A percentile compares a stretch with the other conserved stretches of the same genome.
Conservation (phyloP, 148 eudicot species). For the Suaeda aralocaspica region DNA sequence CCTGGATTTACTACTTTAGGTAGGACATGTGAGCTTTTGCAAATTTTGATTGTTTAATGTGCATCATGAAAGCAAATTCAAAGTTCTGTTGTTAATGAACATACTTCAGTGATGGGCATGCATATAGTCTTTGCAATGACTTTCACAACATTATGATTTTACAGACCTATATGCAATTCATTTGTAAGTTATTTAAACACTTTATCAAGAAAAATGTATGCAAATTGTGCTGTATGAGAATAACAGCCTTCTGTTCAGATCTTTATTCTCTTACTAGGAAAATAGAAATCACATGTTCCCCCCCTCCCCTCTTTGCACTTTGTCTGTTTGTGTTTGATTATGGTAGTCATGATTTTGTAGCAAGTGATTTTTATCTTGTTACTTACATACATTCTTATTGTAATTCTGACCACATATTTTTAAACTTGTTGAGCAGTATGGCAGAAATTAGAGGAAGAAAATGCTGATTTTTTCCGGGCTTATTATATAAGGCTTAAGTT, state of each 20-base stretch:
- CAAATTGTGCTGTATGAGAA: background rate
- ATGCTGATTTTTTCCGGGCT: constrained; percentile 94
- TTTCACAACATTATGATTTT: background rate
- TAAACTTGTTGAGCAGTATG: constrained; percentile 50
- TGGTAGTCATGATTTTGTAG: background rate
- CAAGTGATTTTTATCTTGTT: background rate
- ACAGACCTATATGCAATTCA: no score
- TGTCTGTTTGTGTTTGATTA: background rate
- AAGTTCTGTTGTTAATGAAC: background rate
- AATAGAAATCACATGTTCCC: background rate
- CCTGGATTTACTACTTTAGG: constrained; percentile 94
- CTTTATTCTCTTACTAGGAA: background rate
- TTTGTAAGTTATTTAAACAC: background rate
- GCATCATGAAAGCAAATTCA: background rate
- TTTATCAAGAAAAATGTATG: background rate
- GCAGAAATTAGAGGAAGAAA: constrained; percentile 99
- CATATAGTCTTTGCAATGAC: background rate
- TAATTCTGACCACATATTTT: constrained; percentile 16
- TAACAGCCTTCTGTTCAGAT: background rate
- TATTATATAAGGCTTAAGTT: constrained; percentile 92
- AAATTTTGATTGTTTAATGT: background rate
- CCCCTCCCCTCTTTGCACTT: background rate
- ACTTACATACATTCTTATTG: constrained; percentile 11
- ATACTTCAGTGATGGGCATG: background rate
- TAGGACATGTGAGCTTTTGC: constrained; percentile 27